A percentile compares a stretch with the other conserved stretches of the same genome.
These are phyloP conservation scores for Acorus calamus DNA, from an alignment of 106 monocot genomes.

Conservation along the genomic window DNA sequence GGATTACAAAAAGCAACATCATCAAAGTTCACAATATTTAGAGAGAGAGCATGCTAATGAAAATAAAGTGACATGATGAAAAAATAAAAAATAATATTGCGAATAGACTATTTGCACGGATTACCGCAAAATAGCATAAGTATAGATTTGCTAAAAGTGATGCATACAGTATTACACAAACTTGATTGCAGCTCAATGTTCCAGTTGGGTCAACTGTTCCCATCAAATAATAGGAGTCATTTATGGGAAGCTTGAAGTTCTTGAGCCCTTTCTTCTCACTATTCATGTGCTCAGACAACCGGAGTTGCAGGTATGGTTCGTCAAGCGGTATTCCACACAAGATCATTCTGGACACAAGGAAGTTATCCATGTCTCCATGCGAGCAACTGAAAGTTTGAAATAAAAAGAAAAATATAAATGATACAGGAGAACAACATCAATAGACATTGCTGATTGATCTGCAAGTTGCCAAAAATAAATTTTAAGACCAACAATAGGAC, in stretches of 20 bases:
- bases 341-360: conserved; percentile 38
- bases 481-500: no score
- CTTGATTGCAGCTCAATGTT: conserved; percentile 46
- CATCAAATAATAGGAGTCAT: conserved; percentile 70
- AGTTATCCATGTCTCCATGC: conserved; percentile 49
- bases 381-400: conserved; percentile 37
- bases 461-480: no score
- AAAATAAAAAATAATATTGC: background rate
- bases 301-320: conserved; percentile 40
- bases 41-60: background rate
- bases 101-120: no score
- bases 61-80: background rate
- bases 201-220: conserved; percentile 67
- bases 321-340: conserved; percentile 54
- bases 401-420: background rate
- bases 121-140: no score
- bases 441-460: background rate
- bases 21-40: no score
- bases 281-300: conserved; percentile 21
- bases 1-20: no score
- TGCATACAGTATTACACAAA: conserved; percentile 73
- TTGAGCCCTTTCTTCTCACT: conserved; percentile 40
- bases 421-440: background rate
- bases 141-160: background rate
- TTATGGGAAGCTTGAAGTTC: conserved; percentile 35